phyloP scores from a whole-genome alignment of 768 basidiomycete species.

The Dioszegia hungarica region DNA sequence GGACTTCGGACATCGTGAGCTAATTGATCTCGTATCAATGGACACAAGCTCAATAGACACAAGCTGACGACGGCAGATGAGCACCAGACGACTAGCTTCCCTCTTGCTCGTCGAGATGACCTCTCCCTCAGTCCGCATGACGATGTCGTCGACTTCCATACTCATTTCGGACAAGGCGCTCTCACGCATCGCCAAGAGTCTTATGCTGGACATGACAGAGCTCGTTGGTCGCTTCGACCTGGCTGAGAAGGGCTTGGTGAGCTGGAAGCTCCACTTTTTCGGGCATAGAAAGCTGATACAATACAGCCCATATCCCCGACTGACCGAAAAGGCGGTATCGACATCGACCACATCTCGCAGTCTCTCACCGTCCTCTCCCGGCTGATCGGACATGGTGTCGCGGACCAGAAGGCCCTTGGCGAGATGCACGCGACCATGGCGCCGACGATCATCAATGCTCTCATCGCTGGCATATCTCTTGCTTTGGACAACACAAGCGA shows the following conservation, averaged over 20 bases:
- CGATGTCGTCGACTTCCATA: not conserved
- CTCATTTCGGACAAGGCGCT: conserved; percentile 3
- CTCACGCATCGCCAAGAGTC: conserved; percentile 2
- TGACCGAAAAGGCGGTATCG: not conserved
- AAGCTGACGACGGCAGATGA: not conserved
- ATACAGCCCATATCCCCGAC: not conserved
- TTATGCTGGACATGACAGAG: not conserved
- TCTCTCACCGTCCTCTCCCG: not conserved
- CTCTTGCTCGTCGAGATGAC: not conserved
- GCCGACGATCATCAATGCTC: not conserved
- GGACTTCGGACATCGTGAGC: conserved; percentile 2
- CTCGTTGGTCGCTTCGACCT: conserved; percentile 25
- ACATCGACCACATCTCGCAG: not conserved
- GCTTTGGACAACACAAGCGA: not conserved
- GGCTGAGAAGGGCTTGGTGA: conserved; percentile 33
- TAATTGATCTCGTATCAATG: not conserved
- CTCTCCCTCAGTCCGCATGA: not conserved
- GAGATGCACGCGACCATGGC: not conserved
- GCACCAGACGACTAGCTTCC: not conserved
- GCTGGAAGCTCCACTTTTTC: not conserved
- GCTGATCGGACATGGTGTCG: not conserved
- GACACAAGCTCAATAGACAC: not conserved
- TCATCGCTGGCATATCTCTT: not conserved
- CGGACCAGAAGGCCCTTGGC: not conserved
- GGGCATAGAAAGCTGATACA: not conserved